Base-by-base conservation (phyloP, 2,329 filamentous ascomycete species). In the Aspergillus flavus region DNA sequence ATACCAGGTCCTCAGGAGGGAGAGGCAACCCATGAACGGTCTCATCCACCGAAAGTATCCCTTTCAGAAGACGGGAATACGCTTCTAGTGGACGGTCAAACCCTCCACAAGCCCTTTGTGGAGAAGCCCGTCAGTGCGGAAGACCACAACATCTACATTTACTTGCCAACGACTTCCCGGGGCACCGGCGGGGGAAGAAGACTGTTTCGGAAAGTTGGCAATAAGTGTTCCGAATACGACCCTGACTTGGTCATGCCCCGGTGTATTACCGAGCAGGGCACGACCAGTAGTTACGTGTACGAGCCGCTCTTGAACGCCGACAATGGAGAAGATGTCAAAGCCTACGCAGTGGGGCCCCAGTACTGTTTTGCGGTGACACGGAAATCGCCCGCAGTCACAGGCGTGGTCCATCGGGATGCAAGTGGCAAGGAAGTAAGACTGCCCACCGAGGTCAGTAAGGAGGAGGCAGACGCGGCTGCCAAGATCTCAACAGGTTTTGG, bases 71-170 rank as follows among this genome's bases (percentile, higher is more conserved):
- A 94, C 66, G 91, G 90, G 45, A 92, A 97, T 73, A 89, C 90
- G 4, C 84, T 97, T 58, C 87, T 88, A 39, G 93, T 97, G 4
- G 93, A 97, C 73, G 94, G 93, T 16, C 82, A 84, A 26, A 77
- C 88, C 6, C 83, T 97, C 34, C 89, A 86, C 69, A 97, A 97
- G 74, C 94, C 94, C 0, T 97, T 97, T 73, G 94, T 97, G 26
- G 94, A 97, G 75, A 97, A 97, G 77, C 94, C 94, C 0, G 93
- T 91, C 21, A 96, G 91, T 72, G 94, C 94, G 48, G 94, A 97
- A 78, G 93, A 97, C 73, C 94, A 97, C 80, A 97, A 97, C 76
- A 95, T 97, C 71, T 90, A 94, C 79, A 96, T 97, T 61, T 97
- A 97, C 80, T 97, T 94, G 73, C 91, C 93, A 26, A 92, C 92